Conservation (phyloP, 1,284 basidiomycete species). For the Apiotrichum gracile region DNA sequence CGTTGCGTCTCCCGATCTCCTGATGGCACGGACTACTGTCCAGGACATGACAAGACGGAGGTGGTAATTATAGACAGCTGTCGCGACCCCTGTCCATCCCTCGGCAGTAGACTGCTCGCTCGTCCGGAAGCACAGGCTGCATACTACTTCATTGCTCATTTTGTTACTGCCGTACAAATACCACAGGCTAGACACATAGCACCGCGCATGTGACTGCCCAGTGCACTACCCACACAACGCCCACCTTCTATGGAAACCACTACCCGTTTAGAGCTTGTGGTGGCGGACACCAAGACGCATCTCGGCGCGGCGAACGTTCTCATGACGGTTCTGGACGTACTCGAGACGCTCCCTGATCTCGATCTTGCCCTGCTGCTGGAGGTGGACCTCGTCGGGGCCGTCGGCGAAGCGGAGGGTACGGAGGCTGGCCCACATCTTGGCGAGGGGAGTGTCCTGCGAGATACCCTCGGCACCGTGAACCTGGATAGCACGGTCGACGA, state of each 20-base stretch:
- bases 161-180: no score
- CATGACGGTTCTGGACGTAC: constrained; percentile 11
- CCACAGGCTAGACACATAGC: no score
- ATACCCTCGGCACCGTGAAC: constrained; percentile 91
- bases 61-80: no score
- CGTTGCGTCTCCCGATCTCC: no score
- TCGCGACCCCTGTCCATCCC: no score
- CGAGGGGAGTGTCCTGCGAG: constrained; percentile 81
- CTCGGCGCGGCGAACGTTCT: constrained; percentile 5
- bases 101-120: no score
- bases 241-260: background rate
- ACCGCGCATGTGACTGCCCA: no score
- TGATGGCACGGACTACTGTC: no score
- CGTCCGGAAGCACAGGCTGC: no score
- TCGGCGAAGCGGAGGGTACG: constrained; percentile 87
- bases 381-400: constrained; percentile 90
- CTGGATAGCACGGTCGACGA: constrained; percentile 93
- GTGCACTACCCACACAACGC: background rate
- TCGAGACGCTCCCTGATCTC: constrained; percentile 56
- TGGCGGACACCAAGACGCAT: constrained; percentile 3
- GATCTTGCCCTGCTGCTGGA: constrained; percentile 84
- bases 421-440: constrained; percentile 68
- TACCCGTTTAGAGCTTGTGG: constrained; percentile 4
- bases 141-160: no score
- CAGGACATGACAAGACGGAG: no score